Evolutionary conservation across 1,284 basidiomycete genomes (phyloP).

Genomic region (Cutaneotrichosporon cavernicola): DNA sequence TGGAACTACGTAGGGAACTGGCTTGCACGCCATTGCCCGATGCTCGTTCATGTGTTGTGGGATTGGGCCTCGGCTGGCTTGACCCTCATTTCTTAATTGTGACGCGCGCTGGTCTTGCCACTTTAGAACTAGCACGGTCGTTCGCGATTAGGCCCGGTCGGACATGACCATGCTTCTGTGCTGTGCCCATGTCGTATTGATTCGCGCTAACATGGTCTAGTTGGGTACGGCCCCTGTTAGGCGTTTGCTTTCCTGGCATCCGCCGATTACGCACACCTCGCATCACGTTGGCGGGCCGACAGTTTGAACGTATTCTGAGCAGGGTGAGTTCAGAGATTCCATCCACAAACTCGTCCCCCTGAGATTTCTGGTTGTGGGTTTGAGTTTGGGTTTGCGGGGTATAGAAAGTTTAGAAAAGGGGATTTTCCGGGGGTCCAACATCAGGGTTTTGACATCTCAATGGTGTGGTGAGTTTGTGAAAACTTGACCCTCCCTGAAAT

Average conservation of each 20-base stretch:
- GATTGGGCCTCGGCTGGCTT: neutral
- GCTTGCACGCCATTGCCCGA: too few species aligned
- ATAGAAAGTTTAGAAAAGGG: too few species aligned
- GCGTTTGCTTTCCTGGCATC: conserved; percentile 9
- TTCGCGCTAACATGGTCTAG: neutral
- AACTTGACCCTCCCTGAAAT: neutral
- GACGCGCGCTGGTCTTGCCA: conserved; percentile 2
- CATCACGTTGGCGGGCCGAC: neutral
- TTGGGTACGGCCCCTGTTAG: neutral
- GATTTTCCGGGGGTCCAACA: too few species aligned
- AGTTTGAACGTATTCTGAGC: neutral
- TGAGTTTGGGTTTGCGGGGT: too few species aligned
- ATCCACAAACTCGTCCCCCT: too few species aligned
- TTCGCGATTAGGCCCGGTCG: neutral
- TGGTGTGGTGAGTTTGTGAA: neutral
- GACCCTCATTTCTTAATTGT: neutral
- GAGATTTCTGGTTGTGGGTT: too few species aligned
- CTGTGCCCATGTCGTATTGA: neutral
- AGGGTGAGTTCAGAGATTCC: neutral
- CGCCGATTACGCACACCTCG: conserved; percentile 2
- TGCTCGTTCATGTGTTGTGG: too few species aligned
- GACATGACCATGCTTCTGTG: neutral
- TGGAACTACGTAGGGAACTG: too few species aligned
- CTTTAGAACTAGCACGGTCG: neutral
- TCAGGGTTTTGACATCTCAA: neutral